phyloP scores from a whole-genome alignment of 140 eudicot species.

The Ambrosia hybrid region DNA sequence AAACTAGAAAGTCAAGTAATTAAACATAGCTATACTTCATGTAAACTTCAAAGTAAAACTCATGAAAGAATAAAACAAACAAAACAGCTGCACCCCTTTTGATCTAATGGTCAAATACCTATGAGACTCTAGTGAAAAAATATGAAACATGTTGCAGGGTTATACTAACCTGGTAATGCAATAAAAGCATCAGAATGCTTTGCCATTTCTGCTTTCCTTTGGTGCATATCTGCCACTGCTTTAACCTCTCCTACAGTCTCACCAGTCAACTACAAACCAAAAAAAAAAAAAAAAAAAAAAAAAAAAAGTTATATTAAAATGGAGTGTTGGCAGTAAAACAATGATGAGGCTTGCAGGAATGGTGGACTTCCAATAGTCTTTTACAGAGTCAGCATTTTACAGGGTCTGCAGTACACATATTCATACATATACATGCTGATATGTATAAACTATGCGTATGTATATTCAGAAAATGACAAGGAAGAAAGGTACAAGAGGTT shows the following conservation, averaged over 20 bases:
- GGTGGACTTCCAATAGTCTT: conserved; percentile 52
- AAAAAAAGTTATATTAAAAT: conserved; percentile 8
- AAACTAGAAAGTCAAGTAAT: background rate
- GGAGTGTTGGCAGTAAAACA: conserved; percentile 54
- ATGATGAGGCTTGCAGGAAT: conserved; percentile 65
- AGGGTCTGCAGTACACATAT: conserved; percentile 40
- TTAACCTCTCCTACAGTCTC: conserved; percentile 97
- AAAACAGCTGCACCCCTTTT: background rate
- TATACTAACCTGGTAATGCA: conserved; percentile 87
- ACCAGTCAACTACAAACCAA: conserved; percentile 79
- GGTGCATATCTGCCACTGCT: conserved; percentile 99
- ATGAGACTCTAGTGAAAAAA: conserved; percentile 34
- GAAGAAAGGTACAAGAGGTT: conserved; percentile 52
- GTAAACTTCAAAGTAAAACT: background rate
- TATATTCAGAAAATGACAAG: conserved; percentile 49
- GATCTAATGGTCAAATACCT: conserved; percentile 21
- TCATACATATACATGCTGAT: conserved; percentile 26
- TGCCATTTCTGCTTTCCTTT: conserved; percentile 99
- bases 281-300: background rate
- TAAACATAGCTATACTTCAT: background rate
- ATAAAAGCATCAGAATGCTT: conserved; percentile 96
- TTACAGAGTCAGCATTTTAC: conserved; percentile 38
- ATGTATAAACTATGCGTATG: conserved; percentile 3
- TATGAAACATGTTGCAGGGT: conserved; percentile 12
- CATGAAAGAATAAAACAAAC: conserved; percentile 27